Evolutionary conservation across 371 early-diverging fungal genomes (phyloP).

Genomic region (Mucor piriformis): DNA sequence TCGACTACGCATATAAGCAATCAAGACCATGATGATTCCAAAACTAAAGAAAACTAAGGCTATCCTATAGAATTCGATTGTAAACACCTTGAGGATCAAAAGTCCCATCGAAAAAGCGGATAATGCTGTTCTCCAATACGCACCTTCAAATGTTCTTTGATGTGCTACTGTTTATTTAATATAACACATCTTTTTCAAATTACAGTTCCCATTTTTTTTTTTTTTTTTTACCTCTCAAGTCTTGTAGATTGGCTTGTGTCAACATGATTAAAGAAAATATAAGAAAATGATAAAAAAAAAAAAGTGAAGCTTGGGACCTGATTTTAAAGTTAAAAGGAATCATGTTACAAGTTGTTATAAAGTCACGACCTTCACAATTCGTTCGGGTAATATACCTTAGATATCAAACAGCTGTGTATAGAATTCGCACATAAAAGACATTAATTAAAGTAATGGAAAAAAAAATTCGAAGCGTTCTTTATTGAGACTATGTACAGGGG

Average conservation of each 20-base stretch:
- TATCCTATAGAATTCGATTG: conserved; percentile 67
- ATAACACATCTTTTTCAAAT: neutral
- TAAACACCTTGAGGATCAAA: conserved; percentile 69
- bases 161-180: conserved; percentile 45
- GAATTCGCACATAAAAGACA: no score
- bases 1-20: conserved; percentile 58
- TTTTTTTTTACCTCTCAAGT: conserved; percentile 25
- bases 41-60: conserved; percentile 72
- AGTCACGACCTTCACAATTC: no score
- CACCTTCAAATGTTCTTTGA: conserved; percentile 78
- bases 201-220: no score
- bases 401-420: no score
- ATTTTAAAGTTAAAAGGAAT: no score
- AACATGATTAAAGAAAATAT: neutral
- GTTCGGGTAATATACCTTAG: no score
- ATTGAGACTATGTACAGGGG: neutral
- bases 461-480: no score
- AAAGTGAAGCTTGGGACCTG: conserved; percentile 10
- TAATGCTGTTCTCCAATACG: conserved; percentile 78
- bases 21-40: conserved; percentile 65
- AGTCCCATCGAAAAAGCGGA: conserved; percentile 68
- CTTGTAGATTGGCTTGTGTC: conserved; percentile 36
- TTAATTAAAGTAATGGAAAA: no score
- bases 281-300: conserved; percentile 8
- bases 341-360: no score